A percentile compares a stretch with the other conserved stretches of the same genome.
Evolutionary conservation across 352 stramenopile genomes (phyloP).

Genomic region (Globisporangium parvum): DNA sequence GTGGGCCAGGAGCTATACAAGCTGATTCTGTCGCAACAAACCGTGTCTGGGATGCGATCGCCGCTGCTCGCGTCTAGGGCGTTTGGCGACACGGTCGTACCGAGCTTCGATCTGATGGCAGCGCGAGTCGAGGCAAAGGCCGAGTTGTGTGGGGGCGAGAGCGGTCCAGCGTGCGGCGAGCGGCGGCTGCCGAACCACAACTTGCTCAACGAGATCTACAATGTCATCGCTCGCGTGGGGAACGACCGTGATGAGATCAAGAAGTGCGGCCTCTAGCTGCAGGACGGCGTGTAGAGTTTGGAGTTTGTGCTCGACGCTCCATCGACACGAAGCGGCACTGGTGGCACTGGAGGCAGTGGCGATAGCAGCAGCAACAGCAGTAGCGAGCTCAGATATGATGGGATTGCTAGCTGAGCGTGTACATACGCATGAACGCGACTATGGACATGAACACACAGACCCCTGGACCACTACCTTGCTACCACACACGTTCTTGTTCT

Average conservation of each 20-base stretch:
- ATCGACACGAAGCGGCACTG: conserved; percentile 10
- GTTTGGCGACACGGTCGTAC: conserved; percentile 13
- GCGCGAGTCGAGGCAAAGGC: conserved; percentile 44
- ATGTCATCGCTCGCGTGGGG: conserved; percentile 60
- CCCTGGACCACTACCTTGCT: no score
- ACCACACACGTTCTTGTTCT: no score
- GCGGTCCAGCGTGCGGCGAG: conserved; percentile 33
- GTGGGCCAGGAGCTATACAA: conserved; percentile 74
- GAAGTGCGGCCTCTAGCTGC: conserved; percentile 70
- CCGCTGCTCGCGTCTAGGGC: conserved; percentile 23
- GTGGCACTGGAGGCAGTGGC: conserved; percentile 12
- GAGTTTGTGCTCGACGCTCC: conserved; percentile 69
- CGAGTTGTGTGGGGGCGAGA: conserved; percentile 26
- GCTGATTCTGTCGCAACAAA: conserved; percentile 44
- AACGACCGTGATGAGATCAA: conserved; percentile 72
- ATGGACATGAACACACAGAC: no score
- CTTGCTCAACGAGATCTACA: conserved; percentile 80
- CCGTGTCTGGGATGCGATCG: conserved; percentile 45
- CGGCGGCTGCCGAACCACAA: conserved; percentile 74
- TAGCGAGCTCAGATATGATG: conserved; percentile 18
- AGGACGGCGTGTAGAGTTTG: conserved; percentile 67
- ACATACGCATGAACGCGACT: no score
- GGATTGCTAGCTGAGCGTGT: no score
- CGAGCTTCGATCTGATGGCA: conserved; percentile 18
- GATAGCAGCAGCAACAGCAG: conserved; percentile 5